A percentile compares a stretch with the other conserved stretches of the same genome.
Evolutionary conservation across 257 asterid genomes (phyloP).

Genomic region (Nyctanthes arbortristis): DNA sequence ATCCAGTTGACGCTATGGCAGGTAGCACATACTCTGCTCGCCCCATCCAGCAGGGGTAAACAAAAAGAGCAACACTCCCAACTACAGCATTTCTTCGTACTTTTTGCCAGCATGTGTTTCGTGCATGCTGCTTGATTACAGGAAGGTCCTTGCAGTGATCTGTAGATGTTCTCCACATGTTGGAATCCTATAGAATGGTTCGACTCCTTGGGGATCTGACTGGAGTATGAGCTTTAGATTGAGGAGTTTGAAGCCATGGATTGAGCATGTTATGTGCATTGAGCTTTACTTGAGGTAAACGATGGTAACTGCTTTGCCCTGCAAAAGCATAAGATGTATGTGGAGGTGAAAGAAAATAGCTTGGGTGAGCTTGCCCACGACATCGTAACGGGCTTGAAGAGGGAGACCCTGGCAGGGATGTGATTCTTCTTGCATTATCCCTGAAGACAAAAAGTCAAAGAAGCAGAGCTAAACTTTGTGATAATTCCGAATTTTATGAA

Average conservation of each 20-base stretch:
- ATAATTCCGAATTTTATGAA: no score
- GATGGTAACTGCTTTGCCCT: constrained; percentile 48
- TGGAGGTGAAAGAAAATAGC: constrained; percentile 79
- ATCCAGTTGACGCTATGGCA: no score
- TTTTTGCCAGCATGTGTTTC: background rate
- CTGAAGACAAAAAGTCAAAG: constrained; percentile 32
- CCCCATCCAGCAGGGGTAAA: no score
- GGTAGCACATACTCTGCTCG: no score
- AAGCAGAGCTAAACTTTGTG: no score
- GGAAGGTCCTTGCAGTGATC: background rate
- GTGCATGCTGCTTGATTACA: background rate
- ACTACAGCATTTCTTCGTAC: background rate
- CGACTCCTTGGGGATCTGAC: constrained; percentile 54
- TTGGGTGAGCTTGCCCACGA: constrained; percentile 49
- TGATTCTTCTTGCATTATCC: constrained; percentile 63
- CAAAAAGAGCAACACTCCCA: no score
- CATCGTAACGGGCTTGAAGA: constrained; percentile 80
- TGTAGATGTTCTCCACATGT: constrained; percentile 4
- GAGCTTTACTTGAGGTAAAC: constrained; percentile 47
- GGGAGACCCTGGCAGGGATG: constrained; percentile 90
- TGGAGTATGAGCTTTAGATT: constrained; percentile 50
- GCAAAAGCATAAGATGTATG: constrained; percentile 61
- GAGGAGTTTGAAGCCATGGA: constrained; percentile 63
- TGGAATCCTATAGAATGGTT: constrained; percentile 43
- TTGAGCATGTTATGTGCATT: constrained; percentile 56